Percentiles rank a stretch among this genome's conserved stretches.
These are phyloP conservation scores for Datisca glomerata DNA, from an alignment of 306 rosid genomes.

Conservation along the genomic window DNA sequence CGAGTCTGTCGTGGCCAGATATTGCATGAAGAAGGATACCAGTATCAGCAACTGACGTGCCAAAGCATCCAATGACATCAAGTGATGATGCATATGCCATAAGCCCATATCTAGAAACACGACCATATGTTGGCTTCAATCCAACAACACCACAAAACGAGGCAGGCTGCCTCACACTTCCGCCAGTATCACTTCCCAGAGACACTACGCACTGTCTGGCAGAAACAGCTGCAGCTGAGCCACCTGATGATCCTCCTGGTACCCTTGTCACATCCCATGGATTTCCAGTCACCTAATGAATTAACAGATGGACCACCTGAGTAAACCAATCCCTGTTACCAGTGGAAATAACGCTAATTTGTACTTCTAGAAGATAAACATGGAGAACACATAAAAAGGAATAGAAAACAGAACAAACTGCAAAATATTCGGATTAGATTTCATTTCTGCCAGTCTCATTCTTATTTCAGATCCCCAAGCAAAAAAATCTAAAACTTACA, in stretches of 20 bases:
- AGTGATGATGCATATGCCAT: slow-evolving; percentile 97
- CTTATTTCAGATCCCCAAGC: background rate
- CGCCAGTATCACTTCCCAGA: slow-evolving; percentile 97
- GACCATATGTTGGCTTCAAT: slow-evolving; percentile 93
- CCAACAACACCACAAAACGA: slow-evolving; percentile 98
- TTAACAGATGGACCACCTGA: slow-evolving; percentile 77
- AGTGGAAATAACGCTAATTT: slow-evolving; percentile 19
- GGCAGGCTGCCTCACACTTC: slow-evolving; percentile 99
- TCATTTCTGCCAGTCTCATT: background rate
- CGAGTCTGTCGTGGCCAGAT: slow-evolving; percentile 81
- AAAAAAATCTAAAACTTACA: background rate
- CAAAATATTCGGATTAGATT: no score
- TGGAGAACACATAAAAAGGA: no score
- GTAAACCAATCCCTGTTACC: slow-evolving; percentile 71
- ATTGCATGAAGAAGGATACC: slow-evolving; percentile 85
- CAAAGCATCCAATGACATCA: slow-evolving; percentile 95
- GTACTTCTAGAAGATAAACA: no score
- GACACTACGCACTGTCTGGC: slow-evolving; percentile 90
- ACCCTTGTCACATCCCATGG: slow-evolving; percentile 95
- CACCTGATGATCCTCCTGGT: slow-evolving; percentile 97
- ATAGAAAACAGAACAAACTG: no score
- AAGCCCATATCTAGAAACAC: slow-evolving; percentile 87
- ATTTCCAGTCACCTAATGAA: slow-evolving; percentile 93
- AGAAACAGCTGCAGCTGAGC: slow-evolving; percentile 98
- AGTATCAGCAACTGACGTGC: slow-evolving; percentile 79